phyloP scores from a whole-genome alignment of 108 stramenopile species.

The Stephanodiscus minutulus region DNA sequence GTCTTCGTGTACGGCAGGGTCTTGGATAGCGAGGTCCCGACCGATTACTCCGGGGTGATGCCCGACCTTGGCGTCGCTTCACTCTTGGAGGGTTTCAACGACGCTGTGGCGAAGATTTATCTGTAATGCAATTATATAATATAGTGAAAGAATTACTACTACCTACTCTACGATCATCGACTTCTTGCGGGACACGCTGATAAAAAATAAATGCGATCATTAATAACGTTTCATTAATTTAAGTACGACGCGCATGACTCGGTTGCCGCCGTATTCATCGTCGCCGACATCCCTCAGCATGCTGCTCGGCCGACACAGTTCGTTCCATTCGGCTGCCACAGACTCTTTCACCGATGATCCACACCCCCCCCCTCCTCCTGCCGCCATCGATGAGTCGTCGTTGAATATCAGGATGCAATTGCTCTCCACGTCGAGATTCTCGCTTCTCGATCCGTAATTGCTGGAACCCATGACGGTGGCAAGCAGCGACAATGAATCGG shows the following conservation, averaged over 20 bases:
- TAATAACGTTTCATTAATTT: slow-evolving; percentile 37
- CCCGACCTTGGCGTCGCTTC: slow-evolving; percentile 75
- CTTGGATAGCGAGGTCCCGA: slow-evolving; percentile 55
- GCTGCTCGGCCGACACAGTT: slow-evolving; percentile 32
- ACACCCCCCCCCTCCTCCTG: too few species aligned
- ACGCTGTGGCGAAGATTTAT: slow-evolving; percentile 70
- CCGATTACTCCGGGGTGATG: slow-evolving; percentile 62
- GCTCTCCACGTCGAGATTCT: slow-evolving; percentile 78
- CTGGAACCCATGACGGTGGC: slow-evolving; percentile 74
- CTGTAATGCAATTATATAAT: too few species aligned
- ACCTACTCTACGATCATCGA: too few species aligned
- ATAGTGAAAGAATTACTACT: too few species aligned
- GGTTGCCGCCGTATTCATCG: not conserved
- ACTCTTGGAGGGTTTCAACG: slow-evolving; percentile 83
- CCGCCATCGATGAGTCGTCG: too few species aligned
- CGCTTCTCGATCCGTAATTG: slow-evolving; percentile 79
- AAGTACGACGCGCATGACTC: slow-evolving; percentile 24
- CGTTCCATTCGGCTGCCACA: slow-evolving; percentile 46
- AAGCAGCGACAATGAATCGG: slow-evolving; percentile 36
- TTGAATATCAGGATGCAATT: slow-evolving; percentile 73
- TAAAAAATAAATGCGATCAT: slow-evolving; percentile 5
- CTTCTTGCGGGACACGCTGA: too few species aligned
- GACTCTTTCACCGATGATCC: slow-evolving; percentile 16
- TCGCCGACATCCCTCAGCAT: slow-evolving; percentile 6
- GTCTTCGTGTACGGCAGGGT: slow-evolving; percentile 75